Conservation (phyloP, 306 rosid genomes). For the Senna tora region DNA sequence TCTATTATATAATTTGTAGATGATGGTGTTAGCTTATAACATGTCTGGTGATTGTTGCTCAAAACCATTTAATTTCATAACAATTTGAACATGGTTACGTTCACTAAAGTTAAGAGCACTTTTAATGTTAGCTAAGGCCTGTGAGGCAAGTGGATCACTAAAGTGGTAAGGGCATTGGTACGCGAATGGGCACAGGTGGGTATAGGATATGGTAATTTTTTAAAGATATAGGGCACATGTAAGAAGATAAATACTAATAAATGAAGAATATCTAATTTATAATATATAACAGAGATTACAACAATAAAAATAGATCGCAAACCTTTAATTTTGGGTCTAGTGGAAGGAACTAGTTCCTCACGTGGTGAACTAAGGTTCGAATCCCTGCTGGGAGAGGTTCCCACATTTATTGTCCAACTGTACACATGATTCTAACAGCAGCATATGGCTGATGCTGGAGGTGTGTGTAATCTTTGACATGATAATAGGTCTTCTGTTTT, state of each 20-base stretch:
- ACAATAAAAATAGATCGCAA: no score
- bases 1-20: conserved; percentile 9
- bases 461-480: background rate
- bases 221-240: no score
- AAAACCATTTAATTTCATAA: conserved; percentile 1
- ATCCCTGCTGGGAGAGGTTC: no score
- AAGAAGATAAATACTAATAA: no score
- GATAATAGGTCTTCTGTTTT: conserved; percentile 22
- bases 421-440: conserved; percentile 14
- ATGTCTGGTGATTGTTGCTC: conserved; percentile 18
- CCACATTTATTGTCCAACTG: no score
- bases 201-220: no score
- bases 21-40: conserved; percentile 26
- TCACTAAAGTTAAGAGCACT: conserved; percentile 11
- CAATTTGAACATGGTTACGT: conserved; percentile 21
- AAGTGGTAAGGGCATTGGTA: background rate
- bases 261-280: no score
- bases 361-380: no score
- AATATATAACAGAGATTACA: no score
- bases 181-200: no score
- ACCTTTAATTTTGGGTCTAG: no score
- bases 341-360: no score
- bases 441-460: background rate
- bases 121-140: background rate
- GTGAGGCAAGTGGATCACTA: conserved; percentile 2